These are phyloP conservation scores for Spirogloea muscicola DNA, from an alignment of 139 green algal species.

Conservation along the genomic window DNA sequence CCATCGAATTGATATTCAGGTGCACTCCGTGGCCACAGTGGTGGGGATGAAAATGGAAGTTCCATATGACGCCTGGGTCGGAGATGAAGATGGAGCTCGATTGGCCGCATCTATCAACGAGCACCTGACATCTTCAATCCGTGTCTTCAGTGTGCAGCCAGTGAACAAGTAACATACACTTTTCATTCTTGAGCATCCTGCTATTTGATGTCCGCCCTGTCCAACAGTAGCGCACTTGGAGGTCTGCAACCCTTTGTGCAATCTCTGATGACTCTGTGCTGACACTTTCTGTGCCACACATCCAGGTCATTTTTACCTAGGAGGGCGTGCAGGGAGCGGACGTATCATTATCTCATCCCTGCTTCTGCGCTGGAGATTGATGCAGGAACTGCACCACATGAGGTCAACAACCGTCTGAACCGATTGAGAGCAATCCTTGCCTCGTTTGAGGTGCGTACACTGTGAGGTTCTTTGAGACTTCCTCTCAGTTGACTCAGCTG, in stretches of 20 bases:
- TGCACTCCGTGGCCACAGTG: slow-evolving; percentile 61
- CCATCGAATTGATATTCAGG: no score
- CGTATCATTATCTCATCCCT: slow-evolving; percentile 52
- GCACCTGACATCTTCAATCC: slow-evolving; percentile 56
- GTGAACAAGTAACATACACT: slow-evolving; percentile 25
- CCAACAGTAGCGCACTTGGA: no score
- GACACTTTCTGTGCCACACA: no score
- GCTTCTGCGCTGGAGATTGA: slow-evolving; percentile 18
- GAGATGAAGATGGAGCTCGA: slow-evolving; percentile 49
- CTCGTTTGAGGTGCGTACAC: slow-evolving; percentile 14
- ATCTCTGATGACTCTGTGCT: no score
- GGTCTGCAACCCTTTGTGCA: no score
- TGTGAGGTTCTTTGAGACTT: no score
- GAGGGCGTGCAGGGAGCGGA: slow-evolving; percentile 28
- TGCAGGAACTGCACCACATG: background rate
- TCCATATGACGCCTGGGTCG: slow-evolving; percentile 19
- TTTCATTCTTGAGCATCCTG: no score
- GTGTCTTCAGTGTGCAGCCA: slow-evolving; percentile 14
- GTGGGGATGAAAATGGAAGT: slow-evolving; percentile 55
- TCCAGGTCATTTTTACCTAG: slow-evolving; percentile 49
- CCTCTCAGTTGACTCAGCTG: no score
- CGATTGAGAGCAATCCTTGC: background rate
- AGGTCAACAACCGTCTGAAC: background rate
- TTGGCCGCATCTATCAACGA: slow-evolving; percentile 59
- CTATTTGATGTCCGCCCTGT: no score